phyloP scores from a whole-genome alignment of 768 basidiomycete genomes.

The Naganishia friedmannii region DNA sequence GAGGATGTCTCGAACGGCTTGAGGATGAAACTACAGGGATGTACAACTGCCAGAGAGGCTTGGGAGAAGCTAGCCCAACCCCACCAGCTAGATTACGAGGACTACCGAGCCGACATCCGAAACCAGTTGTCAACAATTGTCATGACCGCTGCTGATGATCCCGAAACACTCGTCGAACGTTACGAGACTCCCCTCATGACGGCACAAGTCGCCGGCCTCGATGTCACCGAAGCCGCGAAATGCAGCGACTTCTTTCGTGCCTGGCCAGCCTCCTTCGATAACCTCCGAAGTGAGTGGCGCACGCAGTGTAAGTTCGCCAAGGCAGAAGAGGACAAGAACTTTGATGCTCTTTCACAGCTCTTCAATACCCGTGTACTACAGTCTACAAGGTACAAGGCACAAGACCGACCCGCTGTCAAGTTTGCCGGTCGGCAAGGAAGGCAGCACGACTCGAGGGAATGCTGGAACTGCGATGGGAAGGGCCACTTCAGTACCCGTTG shows the following conservation, averaged over 20 bases:
- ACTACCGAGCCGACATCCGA: constrained; percentile 26
- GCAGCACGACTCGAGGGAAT: background rate
- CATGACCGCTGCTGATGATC: constrained; percentile 11
- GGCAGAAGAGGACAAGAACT: constrained; percentile 11
- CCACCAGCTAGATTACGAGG: constrained; percentile 15
- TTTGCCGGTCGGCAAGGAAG: constrained; percentile 19
- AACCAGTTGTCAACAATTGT: constrained; percentile 9
- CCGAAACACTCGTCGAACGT: constrained; percentile 23
- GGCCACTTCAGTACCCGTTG: constrained; percentile 15
- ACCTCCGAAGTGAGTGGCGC: constrained; percentile 24
- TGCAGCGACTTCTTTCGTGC: constrained; percentile 26
- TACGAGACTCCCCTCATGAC: constrained; percentile 17
- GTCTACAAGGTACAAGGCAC: constrained; percentile 10
- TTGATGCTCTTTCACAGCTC: background rate
- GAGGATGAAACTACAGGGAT: constrained; percentile 20
- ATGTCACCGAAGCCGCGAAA: constrained; percentile 10
- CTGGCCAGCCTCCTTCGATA: background rate
- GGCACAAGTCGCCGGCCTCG: constrained; percentile 10
- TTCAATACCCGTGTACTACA: constrained; percentile 21
- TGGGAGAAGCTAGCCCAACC: constrained; percentile 22
- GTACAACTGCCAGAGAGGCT: constrained; percentile 1
- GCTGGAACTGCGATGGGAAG: constrained; percentile 19
- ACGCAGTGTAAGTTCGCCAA: background rate
- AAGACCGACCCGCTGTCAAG: background rate
- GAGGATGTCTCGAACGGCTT: constrained; percentile 20